Conservation (phyloP, 345 rosid genomes). For the Gossypium raimondii region DNA sequence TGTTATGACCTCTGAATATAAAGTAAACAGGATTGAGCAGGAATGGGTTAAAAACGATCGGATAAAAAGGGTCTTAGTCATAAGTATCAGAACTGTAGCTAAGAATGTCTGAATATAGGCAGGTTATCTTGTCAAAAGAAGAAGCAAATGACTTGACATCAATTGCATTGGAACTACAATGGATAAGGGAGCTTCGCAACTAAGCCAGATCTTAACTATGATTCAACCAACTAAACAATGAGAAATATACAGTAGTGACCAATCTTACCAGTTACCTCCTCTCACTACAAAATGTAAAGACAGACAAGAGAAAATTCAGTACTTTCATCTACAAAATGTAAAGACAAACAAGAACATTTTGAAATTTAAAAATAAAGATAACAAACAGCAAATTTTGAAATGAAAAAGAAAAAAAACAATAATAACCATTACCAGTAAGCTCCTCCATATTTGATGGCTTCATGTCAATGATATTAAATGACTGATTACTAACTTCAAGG, state of each 20-base stretch:
- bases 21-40: slow-evolving; percentile 17
- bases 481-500: slow-evolving; percentile 52
- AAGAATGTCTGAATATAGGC: background rate
- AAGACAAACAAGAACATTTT: background rate
- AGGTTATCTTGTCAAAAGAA: background rate
- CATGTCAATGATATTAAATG: slow-evolving; percentile 66
- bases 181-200: background rate
- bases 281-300: background rate
- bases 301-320: background rate
- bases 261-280: background rate
- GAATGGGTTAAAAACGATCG: background rate
- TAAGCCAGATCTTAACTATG: background rate
- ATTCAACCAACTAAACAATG: background rate
- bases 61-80: background rate
- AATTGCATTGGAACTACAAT: background rate
- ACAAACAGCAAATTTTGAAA: background rate
- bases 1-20: slow-evolving; percentile 60
- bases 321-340: background rate
- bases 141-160: background rate
- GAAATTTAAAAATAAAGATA: background rate
- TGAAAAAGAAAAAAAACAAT: background rate
- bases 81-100: background rate
- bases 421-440: slow-evolving; percentile 45
- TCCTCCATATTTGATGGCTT: slow-evolving; percentile 67
- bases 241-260: background rate